phyloP scores from a whole-genome alignment of 768 basidiomycete genomes.

The Tylopilus rubrobrunneus region DNA sequence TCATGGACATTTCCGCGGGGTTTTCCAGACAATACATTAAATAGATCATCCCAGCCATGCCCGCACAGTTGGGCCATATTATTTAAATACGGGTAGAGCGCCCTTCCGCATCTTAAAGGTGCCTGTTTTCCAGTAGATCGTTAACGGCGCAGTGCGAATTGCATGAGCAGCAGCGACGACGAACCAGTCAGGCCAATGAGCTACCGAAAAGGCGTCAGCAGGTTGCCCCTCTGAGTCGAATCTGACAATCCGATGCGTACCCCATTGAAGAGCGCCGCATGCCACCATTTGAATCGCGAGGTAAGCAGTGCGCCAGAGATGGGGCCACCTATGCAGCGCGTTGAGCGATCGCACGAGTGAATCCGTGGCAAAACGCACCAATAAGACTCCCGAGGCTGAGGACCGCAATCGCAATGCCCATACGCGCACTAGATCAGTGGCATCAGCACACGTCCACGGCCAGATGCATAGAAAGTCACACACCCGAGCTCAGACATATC shows the following conservation, averaged over 20 bases:
- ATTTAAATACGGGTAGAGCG: no score
- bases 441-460: neutral
- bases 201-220: slow-evolving; percentile 1
- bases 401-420: slow-evolving; percentile 18
- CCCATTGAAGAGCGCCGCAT: slow-evolving; percentile 48
- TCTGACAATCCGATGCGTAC: slow-evolving; percentile 12
- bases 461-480: neutral
- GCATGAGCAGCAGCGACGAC: slow-evolving; percentile 2
- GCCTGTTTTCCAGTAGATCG: neutral
- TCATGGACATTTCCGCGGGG: no score
- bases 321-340: slow-evolving; percentile 41
- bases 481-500: slow-evolving; percentile 49
- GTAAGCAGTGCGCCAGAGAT: slow-evolving; percentile 56
- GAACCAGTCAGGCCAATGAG: slow-evolving; percentile 6
- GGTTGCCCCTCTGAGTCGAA: no score
- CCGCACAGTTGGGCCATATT: neutral
- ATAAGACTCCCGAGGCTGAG: slow-evolving; percentile 18
- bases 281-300: slow-evolving; percentile 51
- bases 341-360: neutral
- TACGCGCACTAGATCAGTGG: slow-evolving; percentile 17
- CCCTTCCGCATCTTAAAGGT: neutral
- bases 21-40: no score
- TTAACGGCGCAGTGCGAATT: slow-evolving; percentile 5
- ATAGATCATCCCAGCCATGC: neutral
- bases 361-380: slow-evolving; percentile 10